These are phyloP conservation scores for Aspergillus cejpii DNA, from an alignment of 2,329 filamentous ascomycete species.

Conservation along the genomic window DNA sequence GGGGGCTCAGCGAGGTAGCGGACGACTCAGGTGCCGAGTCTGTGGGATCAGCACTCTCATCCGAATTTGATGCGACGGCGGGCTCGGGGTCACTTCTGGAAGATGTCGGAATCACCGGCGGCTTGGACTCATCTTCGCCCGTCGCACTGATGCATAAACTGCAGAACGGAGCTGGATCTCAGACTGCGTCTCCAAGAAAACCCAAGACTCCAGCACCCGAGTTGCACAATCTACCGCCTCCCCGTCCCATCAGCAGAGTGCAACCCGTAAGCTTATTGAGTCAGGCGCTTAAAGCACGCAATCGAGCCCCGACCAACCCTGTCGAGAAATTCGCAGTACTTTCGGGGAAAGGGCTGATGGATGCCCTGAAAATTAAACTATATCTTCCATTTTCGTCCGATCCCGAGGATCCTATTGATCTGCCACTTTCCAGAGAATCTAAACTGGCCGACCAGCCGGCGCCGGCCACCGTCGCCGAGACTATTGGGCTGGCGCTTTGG, in stretches of 20 bases:
- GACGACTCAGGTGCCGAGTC: slow-evolving; percentile 46
- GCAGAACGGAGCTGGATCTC: slow-evolving; percentile 29
- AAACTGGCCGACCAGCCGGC: slow-evolving; percentile 46
- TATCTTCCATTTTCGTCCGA: slow-evolving; percentile 55
- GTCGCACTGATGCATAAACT: slow-evolving; percentile 40
- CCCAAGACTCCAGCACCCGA: slow-evolving; percentile 41
- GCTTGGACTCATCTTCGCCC: slow-evolving; percentile 47
- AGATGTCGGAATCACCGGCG: slow-evolving; percentile 41
- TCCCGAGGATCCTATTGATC: slow-evolving; percentile 51
- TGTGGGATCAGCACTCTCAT: slow-evolving; percentile 46
- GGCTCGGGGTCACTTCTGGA: slow-evolving; percentile 54
- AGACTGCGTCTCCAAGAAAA: slow-evolving; percentile 48
- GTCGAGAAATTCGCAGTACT: slow-evolving; percentile 55
- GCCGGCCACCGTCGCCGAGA: slow-evolving; percentile 54
- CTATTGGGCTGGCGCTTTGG: slow-evolving; percentile 58
- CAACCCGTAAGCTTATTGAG: slow-evolving; percentile 53
- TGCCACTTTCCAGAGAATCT: slow-evolving; percentile 51
- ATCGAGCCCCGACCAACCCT: slow-evolving; percentile 53
- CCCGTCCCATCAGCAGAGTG: slow-evolving; percentile 55
- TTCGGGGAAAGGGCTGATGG: slow-evolving; percentile 55
- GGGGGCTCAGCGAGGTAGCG: slow-evolving; percentile 35
- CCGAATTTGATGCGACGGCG: slow-evolving; percentile 49
- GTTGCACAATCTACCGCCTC: slow-evolving; percentile 54
- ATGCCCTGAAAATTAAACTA: slow-evolving; percentile 57
- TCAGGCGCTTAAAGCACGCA: slow-evolving; percentile 51